Evolutionary conservation across 2,329 filamentous ascomycete species (phyloP).

Genomic region (Uncinocarpus reesii): DNA sequence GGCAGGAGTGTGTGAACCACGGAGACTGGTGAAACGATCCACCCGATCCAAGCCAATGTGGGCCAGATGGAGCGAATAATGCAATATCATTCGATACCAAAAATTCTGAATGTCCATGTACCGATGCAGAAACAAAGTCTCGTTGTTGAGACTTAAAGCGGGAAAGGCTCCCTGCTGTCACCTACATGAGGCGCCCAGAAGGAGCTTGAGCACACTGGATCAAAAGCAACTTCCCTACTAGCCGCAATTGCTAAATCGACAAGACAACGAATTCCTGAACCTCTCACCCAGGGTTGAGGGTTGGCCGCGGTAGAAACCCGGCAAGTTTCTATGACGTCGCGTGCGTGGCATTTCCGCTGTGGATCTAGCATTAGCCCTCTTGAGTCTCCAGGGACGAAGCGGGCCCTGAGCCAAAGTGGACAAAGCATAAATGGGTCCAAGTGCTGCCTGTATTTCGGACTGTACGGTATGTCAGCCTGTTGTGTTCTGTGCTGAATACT

Average conservation of each 20-base stretch:
- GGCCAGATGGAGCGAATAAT: background rate
- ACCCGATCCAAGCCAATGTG: constrained; percentile 3
- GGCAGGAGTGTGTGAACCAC: constrained; percentile 1
- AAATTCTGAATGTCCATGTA: background rate
- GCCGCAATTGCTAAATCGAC: no score
- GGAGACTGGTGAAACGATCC: constrained; percentile 10
- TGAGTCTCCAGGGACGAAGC: background rate
- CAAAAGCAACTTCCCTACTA: no score
- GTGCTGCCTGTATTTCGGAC: no score
- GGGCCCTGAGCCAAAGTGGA: constrained; percentile 3
- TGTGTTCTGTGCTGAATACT: no score
- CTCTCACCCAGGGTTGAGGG: no score
- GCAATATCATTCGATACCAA: constrained; percentile 5
- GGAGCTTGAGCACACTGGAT: no score
- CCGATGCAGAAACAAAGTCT: background rate
- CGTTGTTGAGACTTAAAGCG: background rate
- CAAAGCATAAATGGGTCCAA: background rate
- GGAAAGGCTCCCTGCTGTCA: no score
- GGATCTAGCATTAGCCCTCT: background rate
- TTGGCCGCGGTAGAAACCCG: no score
- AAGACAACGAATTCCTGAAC: no score
- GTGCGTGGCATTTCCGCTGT: constrained; percentile 5
- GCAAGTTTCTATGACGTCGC: constrained; percentile 4
- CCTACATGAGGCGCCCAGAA: no score
- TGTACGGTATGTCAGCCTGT: no score